Evolutionary conservation across 768 basidiomycete species (phyloP).

Genomic region (Hysterangium stoloniferum): DNA sequence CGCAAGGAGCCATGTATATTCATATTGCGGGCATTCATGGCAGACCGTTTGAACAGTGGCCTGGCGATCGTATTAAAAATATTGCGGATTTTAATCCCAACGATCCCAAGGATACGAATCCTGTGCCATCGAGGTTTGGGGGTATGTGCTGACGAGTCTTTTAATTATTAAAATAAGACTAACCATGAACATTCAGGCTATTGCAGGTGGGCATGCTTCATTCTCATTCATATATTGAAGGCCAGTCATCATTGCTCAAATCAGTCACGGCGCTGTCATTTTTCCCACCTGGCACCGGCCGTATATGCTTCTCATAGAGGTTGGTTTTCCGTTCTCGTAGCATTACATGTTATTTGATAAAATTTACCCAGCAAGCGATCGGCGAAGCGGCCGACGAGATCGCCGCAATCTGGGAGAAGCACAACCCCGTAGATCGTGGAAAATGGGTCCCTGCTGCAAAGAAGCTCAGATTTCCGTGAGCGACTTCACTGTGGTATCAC

Average conservation of each 20-base stretch:
- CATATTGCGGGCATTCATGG: slow-evolving; percentile 16
- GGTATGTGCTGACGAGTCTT: no score
- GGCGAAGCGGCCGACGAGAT: slow-evolving; percentile 21
- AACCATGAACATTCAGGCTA: no score
- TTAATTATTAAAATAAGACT: no score
- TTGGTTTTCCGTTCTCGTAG: neutral
- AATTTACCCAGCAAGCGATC: slow-evolving; percentile 19
- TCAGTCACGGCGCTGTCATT: slow-evolving; percentile 15
- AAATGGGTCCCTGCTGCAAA: slow-evolving; percentile 18
- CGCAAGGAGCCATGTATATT: slow-evolving; percentile 17
- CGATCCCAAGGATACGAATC: no score
- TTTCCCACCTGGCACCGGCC: slow-evolving; percentile 8
- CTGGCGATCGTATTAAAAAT: slow-evolving; percentile 21
- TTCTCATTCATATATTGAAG: no score
- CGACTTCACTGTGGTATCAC: slow-evolving; percentile 6
- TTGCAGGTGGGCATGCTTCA: no score
- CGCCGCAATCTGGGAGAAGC: slow-evolving; percentile 20
- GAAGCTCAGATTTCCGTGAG: slow-evolving; percentile 24
- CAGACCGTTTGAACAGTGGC: slow-evolving; percentile 20
- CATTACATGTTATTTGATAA: neutral
- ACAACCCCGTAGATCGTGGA: slow-evolving; percentile 16
- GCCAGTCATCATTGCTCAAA: no score
- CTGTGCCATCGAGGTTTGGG: no score
- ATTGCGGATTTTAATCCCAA: no score
- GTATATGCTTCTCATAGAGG: neutral